Evolutionary conservation across 441 rosid genomes (phyloP), one percentile per base, ranked within the genome.

Genomic region (Gossypium trilobum): DNA sequence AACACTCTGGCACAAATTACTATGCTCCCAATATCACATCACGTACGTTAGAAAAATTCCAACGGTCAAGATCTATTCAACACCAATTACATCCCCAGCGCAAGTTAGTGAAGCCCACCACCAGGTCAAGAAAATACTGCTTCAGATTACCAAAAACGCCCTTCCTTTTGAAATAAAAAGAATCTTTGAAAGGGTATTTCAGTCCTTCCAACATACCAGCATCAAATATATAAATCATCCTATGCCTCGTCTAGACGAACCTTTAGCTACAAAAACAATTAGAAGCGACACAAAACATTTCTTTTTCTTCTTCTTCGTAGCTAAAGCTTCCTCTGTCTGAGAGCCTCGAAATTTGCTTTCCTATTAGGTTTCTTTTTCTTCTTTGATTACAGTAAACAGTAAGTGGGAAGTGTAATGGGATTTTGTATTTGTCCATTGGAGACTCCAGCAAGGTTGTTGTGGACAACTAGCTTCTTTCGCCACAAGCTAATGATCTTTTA

Each of bases 381-480:
- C 7, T 48, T 14, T 50, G 5, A 1, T 22, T 23, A 11, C 14
- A 22, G 31, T 56, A 52, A 52, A 52, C 22, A 1, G 22, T 52
- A 9, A 56, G 2, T 22, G 62, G 62, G 33, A 17, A 31, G 83
- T 36, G 68, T 89, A 91, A 94, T 94, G 98, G 98, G 96, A 75
- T 84, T 77, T 85, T 90, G 91, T 71, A 82, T 89, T 57, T 90
- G 92, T 50, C 95, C 93, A 46, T 77, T 94, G 72, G 93, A 85
- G 69, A 85, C 88, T 55, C 96, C 98, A 72, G 91, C 96, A 64
- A 94, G 97, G 91, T 76, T 91, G 75, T 84, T 94, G 25, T 94
- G 98, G 98, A 91, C 86, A 48, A 91, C 98, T 0, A 94, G 98
- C 83, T 94, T 94, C 87, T 94, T 94, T 65, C 98, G 98, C 74